Evolutionary conservation across 176 grass and related monocot genomes (phyloP).

Genomic region (Phragmites australis): DNA sequence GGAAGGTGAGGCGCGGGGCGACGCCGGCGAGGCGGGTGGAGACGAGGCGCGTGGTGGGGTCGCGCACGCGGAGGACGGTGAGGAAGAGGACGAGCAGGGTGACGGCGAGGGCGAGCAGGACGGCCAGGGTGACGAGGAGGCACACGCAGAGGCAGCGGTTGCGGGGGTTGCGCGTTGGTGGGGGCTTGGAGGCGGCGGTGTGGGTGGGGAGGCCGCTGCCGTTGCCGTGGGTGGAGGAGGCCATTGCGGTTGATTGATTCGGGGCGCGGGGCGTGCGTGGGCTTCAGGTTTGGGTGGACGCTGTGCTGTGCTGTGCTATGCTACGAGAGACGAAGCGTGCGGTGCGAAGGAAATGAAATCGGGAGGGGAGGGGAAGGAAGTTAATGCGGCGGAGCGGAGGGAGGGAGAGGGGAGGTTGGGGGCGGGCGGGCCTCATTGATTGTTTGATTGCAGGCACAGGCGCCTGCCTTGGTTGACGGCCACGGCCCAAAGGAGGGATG

Average conservation of each 20-base stretch:
- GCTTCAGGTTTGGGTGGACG: too few species aligned
- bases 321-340: neutral
- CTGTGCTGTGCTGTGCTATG: too few species aligned
- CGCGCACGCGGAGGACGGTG: constrained; percentile 51
- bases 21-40: constrained; percentile 42
- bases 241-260: neutral
- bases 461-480: too few species aligned
- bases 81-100: constrained; percentile 40
- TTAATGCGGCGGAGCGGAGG: too few species aligned
- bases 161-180: neutral
- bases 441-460: too few species aligned
- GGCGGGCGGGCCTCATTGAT: too few species aligned
- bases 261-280: too few species aligned
- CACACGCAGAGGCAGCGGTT: constrained; percentile 42
- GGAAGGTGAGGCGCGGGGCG: constrained; percentile 36
- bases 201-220: constrained; percentile 22
- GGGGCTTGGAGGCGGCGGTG: neutral
- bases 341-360: too few species aligned
- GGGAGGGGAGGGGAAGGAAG: too few species aligned
- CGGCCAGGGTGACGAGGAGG: constrained; percentile 3
- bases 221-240: constrained; percentile 15
- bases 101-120: constrained; percentile 35
- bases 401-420: too few species aligned
- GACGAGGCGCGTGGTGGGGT: constrained; percentile 30
- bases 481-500: too few species aligned